phyloP scores from a whole-genome alignment of 75 land plant genomes.

The Chamaecyparis obtusa region DNA sequence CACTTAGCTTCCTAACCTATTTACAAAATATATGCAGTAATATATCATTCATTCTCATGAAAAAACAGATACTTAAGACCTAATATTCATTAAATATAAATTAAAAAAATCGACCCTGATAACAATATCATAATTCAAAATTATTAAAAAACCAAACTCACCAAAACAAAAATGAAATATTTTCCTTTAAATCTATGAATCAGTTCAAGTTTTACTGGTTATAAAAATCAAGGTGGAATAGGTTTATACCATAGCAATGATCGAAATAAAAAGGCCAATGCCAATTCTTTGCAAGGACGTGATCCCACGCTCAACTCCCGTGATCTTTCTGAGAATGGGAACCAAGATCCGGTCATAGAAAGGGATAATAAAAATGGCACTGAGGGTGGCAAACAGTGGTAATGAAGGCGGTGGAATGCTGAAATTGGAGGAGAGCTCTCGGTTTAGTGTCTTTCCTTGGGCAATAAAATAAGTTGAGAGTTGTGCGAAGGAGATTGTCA shows the following conservation, averaged over 20 bases:
- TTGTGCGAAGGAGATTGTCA: constrained; percentile 41
- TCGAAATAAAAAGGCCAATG: constrained; percentile 42
- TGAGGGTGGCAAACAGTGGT: constrained; percentile 35
- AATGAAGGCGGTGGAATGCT: constrained; percentile 47
- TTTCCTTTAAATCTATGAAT: too few relatives aligned
- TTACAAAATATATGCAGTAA: too few relatives aligned
- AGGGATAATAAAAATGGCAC: constrained; percentile 40
- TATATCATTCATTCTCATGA: too few relatives aligned
- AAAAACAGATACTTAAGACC: too few relatives aligned
- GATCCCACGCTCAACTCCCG: constrained; percentile 42
- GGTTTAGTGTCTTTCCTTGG: constrained; percentile 39
- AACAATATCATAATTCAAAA: too few relatives aligned
- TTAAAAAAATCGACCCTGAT: too few relatives aligned
- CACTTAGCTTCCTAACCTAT: too few relatives aligned
- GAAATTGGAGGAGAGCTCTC: constrained; percentile 28
- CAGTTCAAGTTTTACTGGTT: background rate
- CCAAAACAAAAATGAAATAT: too few relatives aligned
- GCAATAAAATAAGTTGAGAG: constrained; percentile 41
- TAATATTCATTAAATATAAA: too few relatives aligned
- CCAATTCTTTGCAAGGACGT: constrained; percentile 59
- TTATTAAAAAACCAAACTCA: too few relatives aligned
- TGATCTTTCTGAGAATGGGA: constrained; percentile 26
- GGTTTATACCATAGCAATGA: constrained; percentile 26
- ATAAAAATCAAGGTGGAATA: too few relatives aligned
- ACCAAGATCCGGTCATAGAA: constrained; percentile 46